phyloP scores from a whole-genome alignment of 2,329 filamentous ascomycete species.

The Diplodia mutila region DNA sequence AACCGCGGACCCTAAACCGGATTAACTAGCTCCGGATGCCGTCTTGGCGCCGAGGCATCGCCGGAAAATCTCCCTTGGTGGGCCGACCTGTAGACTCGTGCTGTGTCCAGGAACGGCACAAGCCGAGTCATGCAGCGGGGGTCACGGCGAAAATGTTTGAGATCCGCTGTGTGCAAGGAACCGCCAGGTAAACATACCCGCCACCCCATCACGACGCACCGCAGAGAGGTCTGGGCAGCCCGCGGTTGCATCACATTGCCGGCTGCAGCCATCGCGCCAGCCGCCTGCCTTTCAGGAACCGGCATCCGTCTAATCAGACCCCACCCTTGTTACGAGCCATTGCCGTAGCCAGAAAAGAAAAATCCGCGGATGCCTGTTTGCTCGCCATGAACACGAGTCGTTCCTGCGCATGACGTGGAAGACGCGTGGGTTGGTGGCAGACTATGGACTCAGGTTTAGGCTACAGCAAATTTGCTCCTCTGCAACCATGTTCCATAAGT shows the following conservation, averaged over 20 bases:
- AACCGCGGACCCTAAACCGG: too few relatives aligned
- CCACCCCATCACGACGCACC: conserved; percentile 9
- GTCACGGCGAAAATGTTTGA: conserved; percentile 13
- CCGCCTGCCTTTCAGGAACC: conserved; percentile 9
- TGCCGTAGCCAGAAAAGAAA: background rate
- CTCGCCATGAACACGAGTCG: conserved; percentile 3
- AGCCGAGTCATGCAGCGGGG: conserved; percentile 12
- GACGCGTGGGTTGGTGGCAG: background rate
- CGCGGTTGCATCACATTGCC: background rate
- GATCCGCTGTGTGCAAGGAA: conserved; percentile 2
- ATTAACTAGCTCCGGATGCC: too few relatives aligned
- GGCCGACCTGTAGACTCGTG: too few relatives aligned
- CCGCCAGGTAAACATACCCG: conserved; percentile 14
- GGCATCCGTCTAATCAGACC: conserved; percentile 8
- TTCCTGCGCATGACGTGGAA: conserved; percentile 7
- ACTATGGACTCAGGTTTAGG: too few relatives aligned
- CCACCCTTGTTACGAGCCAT: background rate
- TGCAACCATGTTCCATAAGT: background rate
- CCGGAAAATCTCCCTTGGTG: too few relatives aligned
- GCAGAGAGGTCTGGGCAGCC: conserved; percentile 6
- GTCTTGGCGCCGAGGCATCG: too few relatives aligned
- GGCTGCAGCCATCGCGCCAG: conserved; percentile 18
- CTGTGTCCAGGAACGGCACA: conserved; percentile 15
- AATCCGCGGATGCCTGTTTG: conserved; percentile 8
- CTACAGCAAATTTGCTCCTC: background rate